Evolutionary conservation across 2,329 filamentous ascomycete genomes (phyloP).

Genomic region (Blumeria hordei): DNA sequence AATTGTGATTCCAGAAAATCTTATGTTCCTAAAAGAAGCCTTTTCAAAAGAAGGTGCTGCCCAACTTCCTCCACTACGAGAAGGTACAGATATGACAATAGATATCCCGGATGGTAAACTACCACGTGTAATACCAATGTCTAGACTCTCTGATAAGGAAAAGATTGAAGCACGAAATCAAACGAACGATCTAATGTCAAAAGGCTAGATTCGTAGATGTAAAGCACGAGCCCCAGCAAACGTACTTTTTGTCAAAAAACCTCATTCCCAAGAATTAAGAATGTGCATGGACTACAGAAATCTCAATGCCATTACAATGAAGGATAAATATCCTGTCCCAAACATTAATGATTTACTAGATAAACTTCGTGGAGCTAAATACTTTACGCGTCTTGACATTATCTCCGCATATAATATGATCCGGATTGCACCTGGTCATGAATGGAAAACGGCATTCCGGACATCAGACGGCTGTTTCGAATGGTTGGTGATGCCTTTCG

Average conservation of each 20-base stretch:
- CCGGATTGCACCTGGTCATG: background rate
- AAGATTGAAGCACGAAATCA: background rate
- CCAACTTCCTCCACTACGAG: background rate
- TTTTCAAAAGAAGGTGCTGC: background rate
- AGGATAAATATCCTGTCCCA: constrained; percentile 1
- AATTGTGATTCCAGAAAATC: background rate
- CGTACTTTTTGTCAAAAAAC: background rate
- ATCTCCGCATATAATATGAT: constrained; percentile 1
- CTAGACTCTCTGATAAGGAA: background rate
- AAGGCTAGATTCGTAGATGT: background rate
- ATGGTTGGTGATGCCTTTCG: background rate
- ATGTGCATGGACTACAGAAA: background rate
- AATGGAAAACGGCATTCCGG: background rate
- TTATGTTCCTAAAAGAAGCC: background rate
- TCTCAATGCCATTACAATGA: background rate
- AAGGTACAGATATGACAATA: background rate
- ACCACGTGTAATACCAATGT: background rate
- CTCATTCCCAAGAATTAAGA: background rate
- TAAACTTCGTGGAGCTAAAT: background rate
- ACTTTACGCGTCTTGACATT: constrained; percentile 1
- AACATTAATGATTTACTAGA: background rate
- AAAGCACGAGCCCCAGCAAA: background rate
- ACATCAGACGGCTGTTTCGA: background rate
- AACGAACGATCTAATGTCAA: background rate
- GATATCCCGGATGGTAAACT: background rate